phyloP scores from a whole-genome alignment of 1,284 basidiomycete species.

The Cryptococcus jaspeensis region DNA sequence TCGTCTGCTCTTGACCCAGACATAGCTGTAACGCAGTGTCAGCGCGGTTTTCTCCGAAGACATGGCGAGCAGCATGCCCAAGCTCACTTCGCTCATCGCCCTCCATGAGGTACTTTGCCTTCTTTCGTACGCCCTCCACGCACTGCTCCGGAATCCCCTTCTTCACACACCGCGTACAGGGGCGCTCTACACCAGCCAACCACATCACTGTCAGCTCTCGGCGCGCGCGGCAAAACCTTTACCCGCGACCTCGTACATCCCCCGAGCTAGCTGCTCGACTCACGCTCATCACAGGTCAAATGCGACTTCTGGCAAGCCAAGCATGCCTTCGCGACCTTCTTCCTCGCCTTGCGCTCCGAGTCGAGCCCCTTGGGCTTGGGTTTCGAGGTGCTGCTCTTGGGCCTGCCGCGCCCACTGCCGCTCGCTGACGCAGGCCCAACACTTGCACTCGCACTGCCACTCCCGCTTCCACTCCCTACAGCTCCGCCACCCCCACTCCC shows the following conservation, averaged over 20 bases:
- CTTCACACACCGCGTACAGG: constrained; percentile 91
- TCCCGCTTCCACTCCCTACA: constrained; percentile 3
- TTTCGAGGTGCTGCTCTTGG: constrained; percentile 10
- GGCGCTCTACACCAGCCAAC: constrained; percentile 65
- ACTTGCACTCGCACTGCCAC: constrained; percentile 3
- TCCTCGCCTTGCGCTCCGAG: constrained; percentile 38
- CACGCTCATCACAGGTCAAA: constrained; percentile 95
- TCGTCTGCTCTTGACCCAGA: no score
- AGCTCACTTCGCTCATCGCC: constrained; percentile 81
- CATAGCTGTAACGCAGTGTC: no score
- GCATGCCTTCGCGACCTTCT: constrained; percentile 64
- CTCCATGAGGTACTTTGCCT: constrained; percentile 94
- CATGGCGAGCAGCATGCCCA: no score
- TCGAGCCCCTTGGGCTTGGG: constrained; percentile 11
- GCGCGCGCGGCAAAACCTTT: no score
- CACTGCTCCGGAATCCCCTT: constrained; percentile 87
- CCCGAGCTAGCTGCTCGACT: constrained; percentile 23
- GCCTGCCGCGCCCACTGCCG: constrained; percentile 3
- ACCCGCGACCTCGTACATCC: neutral
- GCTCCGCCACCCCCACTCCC: constrained; percentile 1
- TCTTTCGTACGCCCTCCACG: constrained; percentile 92
- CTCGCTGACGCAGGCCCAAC: neutral
- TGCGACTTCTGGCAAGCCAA: constrained; percentile 91
- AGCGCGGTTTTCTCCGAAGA: no score
- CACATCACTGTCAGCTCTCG: neutral